Conservation (phyloP, 1,284 basidiomycete genomes). For the Pascua guehoae region DNA sequence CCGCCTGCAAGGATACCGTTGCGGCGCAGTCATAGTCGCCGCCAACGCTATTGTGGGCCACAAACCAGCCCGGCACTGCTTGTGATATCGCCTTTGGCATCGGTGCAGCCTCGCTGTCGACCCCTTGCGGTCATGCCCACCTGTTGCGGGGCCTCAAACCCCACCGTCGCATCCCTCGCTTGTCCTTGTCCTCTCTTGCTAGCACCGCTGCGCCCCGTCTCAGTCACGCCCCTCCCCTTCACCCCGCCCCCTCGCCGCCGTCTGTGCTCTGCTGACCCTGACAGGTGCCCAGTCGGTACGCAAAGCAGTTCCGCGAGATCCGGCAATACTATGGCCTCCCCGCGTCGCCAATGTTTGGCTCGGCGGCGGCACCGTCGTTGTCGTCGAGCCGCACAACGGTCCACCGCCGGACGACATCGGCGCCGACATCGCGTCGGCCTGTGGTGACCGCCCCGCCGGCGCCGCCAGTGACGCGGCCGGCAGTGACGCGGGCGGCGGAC, state of each 20-base stretch:
- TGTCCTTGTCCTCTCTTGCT: background rate
- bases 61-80: background rate
- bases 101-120: background rate
- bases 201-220: background rate
- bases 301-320: slow-evolving; percentile 4
- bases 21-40: too few relatives aligned
- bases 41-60: too few relatives aligned
- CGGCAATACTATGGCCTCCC: slow-evolving; percentile 9
- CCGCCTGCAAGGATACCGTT: too few relatives aligned
- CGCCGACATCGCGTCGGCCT: background rate
- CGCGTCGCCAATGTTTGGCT: slow-evolving; percentile 2
- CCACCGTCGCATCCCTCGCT: background rate
- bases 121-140: background rate
- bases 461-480: background rate
- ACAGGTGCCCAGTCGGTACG: slow-evolving; percentile 8
- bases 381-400: background rate
- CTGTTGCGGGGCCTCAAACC: background rate
- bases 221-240: background rate
- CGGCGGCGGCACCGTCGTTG: background rate
- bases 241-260: too few relatives aligned
- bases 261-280: background rate
- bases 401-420: background rate
- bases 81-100: background rate
- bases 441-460: background rate
- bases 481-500: background rate